Percentiles rank a stretch among this genome's conserved stretches.
These are phyloP conservation scores for Cephaloascus albidus DNA, from an alignment of 805 yeast genomes.

Conservation along the genomic window DNA sequence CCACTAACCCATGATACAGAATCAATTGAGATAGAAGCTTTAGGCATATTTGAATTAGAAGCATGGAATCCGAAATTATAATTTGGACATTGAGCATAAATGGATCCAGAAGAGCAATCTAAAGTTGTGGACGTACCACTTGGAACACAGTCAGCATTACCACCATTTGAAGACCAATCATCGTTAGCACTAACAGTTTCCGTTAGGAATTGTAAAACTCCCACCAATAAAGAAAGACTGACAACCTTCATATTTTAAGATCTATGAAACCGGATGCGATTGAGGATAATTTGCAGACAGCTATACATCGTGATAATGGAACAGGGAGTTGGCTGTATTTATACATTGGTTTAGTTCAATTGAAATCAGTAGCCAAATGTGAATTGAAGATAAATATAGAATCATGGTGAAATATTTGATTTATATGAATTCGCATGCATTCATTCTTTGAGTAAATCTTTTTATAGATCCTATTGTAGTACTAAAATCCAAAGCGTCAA, in stretches of 20 bases:
- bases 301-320: too few relatives aligned
- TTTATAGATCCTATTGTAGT: too few relatives aligned
- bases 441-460: too few relatives aligned
- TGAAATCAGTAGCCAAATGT: too few relatives aligned
- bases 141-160: neutral
- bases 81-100: neutral
- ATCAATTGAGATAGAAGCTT: conserved; percentile 5
- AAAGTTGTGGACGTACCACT: neutral
- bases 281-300: neutral
- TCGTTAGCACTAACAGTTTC: neutral
- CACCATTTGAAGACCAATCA: neutral
- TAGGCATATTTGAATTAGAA: conserved; percentile 2
- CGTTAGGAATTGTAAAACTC: neutral
- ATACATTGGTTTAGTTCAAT: too few relatives aligned
- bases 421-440: too few relatives aligned
- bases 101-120: neutral
- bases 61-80: neutral
- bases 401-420: too few relatives aligned
- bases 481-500: too few relatives aligned
- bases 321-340: too few relatives aligned
- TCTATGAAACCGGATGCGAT: neutral
- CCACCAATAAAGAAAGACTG: neutral
- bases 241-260: neutral
- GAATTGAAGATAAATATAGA: too few relatives aligned
- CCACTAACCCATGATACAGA: conserved; percentile 6